A percentile compares a stretch with the other conserved stretches of the same genome.
Conservation (phyloP, 108 stramenopile species). For the Asterionellopsis glacialis region DNA sequence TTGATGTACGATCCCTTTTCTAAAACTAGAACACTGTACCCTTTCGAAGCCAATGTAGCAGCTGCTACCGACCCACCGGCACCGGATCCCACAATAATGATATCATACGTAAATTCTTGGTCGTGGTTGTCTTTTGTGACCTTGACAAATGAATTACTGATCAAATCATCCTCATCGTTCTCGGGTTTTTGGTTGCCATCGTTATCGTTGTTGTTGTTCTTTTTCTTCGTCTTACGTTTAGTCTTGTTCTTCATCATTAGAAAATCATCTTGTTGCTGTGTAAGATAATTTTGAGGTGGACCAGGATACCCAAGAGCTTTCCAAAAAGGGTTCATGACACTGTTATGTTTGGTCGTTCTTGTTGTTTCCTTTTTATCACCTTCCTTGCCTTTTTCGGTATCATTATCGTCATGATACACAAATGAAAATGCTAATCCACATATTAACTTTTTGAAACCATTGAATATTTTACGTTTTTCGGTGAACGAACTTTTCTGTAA, state of each 20-base stretch:
- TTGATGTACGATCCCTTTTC: constrained; percentile 44
- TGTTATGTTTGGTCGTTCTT: neutral
- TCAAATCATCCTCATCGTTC: neutral
- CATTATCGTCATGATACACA: neutral
- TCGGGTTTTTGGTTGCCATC: neutral
- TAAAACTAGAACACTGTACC: constrained; percentile 42
- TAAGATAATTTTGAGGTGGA: neutral
- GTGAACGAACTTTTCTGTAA: neutral
- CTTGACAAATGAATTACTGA: neutral
- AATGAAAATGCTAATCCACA: constrained; percentile 2
- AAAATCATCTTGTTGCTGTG: neutral
- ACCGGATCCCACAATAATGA: constrained; percentile 55
- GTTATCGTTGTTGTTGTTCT: no score
- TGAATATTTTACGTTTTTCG: neutral
- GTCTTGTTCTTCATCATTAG: neutral
- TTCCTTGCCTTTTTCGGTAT: neutral
- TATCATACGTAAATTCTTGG: constrained; percentile 17
- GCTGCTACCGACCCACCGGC: constrained; percentile 45
- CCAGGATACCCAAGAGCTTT: constrained; percentile 8
- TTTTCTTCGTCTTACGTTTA: no score
- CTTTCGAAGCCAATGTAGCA: constrained; percentile 21
- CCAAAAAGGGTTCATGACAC: neutral
- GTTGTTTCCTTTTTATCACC: no score
- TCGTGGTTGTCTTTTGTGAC: neutral
- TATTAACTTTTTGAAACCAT: neutral